phyloP scores from a whole-genome alignment of 139 green algal genomes.

The Closterium sp. region DNA sequence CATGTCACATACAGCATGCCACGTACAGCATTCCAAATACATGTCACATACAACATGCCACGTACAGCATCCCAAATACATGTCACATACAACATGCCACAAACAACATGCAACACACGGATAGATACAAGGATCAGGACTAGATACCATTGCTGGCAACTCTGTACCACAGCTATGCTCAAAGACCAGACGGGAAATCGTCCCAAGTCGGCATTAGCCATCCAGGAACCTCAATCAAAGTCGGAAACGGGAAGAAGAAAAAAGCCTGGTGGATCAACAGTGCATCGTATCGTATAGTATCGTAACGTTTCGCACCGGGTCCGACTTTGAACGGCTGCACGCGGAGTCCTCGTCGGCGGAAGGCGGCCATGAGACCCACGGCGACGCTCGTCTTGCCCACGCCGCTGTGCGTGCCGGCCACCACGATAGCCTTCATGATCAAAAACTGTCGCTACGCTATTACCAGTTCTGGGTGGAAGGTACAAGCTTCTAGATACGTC shows the following conservation, averaged over 20 bases:
- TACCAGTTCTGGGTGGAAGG: neutral
- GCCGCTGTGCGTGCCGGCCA: conserved; percentile 71
- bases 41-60: no score
- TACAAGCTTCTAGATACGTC: no score
- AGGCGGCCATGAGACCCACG: conserved; percentile 66
- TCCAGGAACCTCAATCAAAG: neutral
- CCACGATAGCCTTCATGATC: conserved; percentile 61
- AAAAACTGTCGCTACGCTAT: neutral
- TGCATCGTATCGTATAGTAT: neutral
- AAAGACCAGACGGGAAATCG: neutral
- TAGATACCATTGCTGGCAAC: neutral
- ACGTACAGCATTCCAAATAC: no score
- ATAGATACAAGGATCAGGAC: neutral
- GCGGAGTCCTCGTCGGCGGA: conserved; percentile 57
- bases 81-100: no score
- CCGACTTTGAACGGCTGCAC: conserved; percentile 81
- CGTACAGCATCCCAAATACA: no score
- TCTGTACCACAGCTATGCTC: neutral
- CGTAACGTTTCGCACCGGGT: conserved; percentile 55
- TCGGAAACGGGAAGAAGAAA: neutral
- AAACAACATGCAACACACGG: neutral
- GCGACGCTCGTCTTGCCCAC: conserved; percentile 79
- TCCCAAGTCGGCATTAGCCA: neutral
- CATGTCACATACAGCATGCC: no score
- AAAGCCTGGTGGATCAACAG: neutral